These are phyloP conservation scores for Coccinonectria pachysandricola DNA, from an alignment of 2,329 filamentous ascomycete species.

Conservation along the genomic window DNA sequence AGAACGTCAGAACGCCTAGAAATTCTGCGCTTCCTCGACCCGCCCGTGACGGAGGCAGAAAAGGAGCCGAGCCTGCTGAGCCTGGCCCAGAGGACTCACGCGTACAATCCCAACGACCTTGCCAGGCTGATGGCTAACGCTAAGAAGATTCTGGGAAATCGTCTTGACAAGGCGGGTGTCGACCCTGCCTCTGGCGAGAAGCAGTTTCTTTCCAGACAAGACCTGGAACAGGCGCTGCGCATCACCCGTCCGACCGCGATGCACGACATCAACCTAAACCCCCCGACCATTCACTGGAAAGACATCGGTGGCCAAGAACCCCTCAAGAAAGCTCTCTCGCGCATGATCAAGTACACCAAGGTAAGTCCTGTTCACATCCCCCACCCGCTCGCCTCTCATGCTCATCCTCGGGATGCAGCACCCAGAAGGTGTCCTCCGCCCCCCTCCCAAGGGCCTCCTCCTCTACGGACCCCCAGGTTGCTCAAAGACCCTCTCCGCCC, in stretches of 20 bases:
- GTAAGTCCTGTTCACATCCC: constrained; percentile 10
- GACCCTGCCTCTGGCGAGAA: constrained; percentile 7
- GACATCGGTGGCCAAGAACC: constrained; percentile 79
- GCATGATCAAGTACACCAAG: constrained; percentile 35
- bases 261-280: constrained; percentile 80
- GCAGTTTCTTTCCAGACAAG: constrained; percentile 29
- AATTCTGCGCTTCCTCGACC: constrained; percentile 56
- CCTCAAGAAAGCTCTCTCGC: constrained; percentile 54
- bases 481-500: constrained; percentile 86
- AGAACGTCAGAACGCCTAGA: constrained; percentile 59
- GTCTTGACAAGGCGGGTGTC: constrained; percentile 13
- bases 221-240: constrained; percentile 56
- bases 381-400: constrained; percentile 4
- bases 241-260: constrained; percentile 74
- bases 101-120: constrained; percentile 74
- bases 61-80: constrained; percentile 43
- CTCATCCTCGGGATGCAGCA: no score
- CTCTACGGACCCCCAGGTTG: constrained; percentile 90
- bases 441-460: constrained; percentile 69
- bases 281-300: constrained; percentile 73
- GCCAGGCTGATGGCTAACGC: constrained; percentile 43
- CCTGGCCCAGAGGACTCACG: constrained; percentile 70
- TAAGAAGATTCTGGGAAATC: constrained; percentile 16
- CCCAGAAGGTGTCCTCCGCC: constrained; percentile 31
- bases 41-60: constrained; percentile 34